Percentiles rank a stretch among this genome's conserved stretches.
Conservation (phyloP, 129 eudicot species). For the Flaveria trinervia region DNA sequence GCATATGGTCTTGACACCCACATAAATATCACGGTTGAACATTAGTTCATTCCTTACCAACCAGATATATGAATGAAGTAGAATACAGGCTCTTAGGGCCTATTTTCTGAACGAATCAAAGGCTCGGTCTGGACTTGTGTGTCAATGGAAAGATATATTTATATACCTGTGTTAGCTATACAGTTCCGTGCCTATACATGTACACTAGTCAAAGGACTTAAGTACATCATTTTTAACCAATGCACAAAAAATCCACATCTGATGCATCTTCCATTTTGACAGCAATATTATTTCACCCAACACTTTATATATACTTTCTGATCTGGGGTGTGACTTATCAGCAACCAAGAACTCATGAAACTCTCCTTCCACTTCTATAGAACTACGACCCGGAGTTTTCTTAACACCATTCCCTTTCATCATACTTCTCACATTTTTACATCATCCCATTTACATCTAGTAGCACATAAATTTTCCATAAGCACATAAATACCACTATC, state of each 20-base stretch:
- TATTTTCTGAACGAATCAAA: background rate
- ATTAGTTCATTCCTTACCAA: slow-evolving; percentile 10
- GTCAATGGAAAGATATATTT: background rate
- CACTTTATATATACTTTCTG: slow-evolving; percentile 24
- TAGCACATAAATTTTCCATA: slow-evolving; percentile 39
- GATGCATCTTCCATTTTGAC: slow-evolving; percentile 23
- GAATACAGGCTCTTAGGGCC: background rate
- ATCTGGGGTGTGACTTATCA: slow-evolving; percentile 35
- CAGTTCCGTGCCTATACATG: background rate
- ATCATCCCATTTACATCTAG: slow-evolving; percentile 35
- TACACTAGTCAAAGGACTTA: background rate
- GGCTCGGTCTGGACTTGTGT: background rate
- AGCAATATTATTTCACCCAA: slow-evolving; percentile 23
- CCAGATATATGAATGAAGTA: background rate
- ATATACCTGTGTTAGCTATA: background rate
- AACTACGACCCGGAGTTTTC: slow-evolving; percentile 37
- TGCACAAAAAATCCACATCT: slow-evolving; percentile 3
- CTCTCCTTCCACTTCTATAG: slow-evolving; percentile 34
- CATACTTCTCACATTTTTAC: slow-evolving; percentile 40
- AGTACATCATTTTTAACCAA: background rate
- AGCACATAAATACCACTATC: slow-evolving; percentile 40
- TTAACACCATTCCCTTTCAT: slow-evolving; percentile 37
- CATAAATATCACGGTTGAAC: slow-evolving; percentile 4
- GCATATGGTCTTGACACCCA: background rate
- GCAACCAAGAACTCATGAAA: slow-evolving; percentile 37